Evolutionary conservation across 2,329 filamentous ascomycete genomes (phyloP), one percentile per base, ranked within the genome.

Genomic region (Ceratocystis ficicola): DNA sequence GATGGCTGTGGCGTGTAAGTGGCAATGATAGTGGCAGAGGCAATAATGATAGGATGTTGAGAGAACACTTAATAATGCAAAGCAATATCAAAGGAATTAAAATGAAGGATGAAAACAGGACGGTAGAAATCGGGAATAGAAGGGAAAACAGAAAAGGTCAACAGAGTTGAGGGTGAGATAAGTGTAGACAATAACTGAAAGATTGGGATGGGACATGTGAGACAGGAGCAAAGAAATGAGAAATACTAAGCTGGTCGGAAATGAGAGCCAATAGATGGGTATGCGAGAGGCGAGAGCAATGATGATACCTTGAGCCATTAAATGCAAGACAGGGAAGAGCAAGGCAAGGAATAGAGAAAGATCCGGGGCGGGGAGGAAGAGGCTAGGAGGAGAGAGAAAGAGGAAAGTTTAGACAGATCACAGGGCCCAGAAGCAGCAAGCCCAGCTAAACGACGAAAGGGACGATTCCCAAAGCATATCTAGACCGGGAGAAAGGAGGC

Each of bases 401-500:
- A 63, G 28, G 41, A 63, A 48, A 63, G 17, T 36, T 28, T 50
- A 63, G 44, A 46, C 61, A 46, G 46, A 63, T 48, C 61, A 63
- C 44, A 63, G 44, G 61, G 44, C 36, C 55, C 36, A 59, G 55
- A 59, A 59, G 22, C 30, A 30, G 55, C 20, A 59, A 15, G n/a
- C 55, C 55, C n/a, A 36, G 30, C 55, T 30, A 59, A 36, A n/a
- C 55, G 7, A 59, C 30, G 2, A 36, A 59, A 36, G 30, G 55
- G 25, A 59, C 15, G 55, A 36, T 59, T 36, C 28, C 28, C 55
- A 30, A 36, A 36, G 28, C 55, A 59, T 59, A 59, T 36, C 48
- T 28, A 52, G 7, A n/a, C 25, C 15, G 55, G 55, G n/a, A n/a
- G 55, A 59, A 32, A 32, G 55, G 28, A 59, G 55, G 30, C 5